phyloP scores from a whole-genome alignment of 1,284 basidiomycete genomes.

The Marasmius tenuissimus region DNA sequence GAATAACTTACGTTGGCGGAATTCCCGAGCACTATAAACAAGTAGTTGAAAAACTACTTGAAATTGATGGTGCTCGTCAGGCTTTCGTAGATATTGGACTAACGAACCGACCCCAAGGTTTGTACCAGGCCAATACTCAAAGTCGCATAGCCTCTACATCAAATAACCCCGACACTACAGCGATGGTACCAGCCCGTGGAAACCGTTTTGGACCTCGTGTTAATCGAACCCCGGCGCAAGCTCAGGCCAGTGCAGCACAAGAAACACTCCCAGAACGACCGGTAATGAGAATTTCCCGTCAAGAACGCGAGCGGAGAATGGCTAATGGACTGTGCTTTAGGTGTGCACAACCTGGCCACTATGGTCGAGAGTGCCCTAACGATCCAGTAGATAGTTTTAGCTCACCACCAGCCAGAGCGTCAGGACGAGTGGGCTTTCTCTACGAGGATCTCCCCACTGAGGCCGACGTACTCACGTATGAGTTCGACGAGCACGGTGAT shows the following conservation, averaged over 20 bases:
- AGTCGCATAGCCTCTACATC: too few species aligned
- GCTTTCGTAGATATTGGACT: background rate
- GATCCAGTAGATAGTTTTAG: background rate
- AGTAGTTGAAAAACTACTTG: background rate
- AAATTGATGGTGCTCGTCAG: background rate
- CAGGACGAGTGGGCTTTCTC: background rate
- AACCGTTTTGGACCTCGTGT: background rate
- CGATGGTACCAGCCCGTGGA: background rate
- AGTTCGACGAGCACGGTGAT: background rate
- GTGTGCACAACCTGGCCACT: background rate
- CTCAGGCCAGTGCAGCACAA: background rate
- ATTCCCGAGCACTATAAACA: background rate
- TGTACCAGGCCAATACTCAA: background rate
- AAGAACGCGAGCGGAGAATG: background rate
- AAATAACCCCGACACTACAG: too few species aligned
- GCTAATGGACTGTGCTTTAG: background rate
- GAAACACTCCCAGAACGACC: background rate
- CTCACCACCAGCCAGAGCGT: background rate
- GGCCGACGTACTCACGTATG: background rate
- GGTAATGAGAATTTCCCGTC: background rate
- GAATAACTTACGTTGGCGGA: background rate
- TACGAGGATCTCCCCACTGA: background rate
- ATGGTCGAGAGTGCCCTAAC: background rate
- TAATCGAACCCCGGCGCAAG: background rate
- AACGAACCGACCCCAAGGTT: background rate